A percentile compares a stretch with the other conserved stretches of the same genome.
Evolutionary conservation across 805 yeast species (phyloP).

Genomic region (Hanseniaspora mollemarum): DNA sequence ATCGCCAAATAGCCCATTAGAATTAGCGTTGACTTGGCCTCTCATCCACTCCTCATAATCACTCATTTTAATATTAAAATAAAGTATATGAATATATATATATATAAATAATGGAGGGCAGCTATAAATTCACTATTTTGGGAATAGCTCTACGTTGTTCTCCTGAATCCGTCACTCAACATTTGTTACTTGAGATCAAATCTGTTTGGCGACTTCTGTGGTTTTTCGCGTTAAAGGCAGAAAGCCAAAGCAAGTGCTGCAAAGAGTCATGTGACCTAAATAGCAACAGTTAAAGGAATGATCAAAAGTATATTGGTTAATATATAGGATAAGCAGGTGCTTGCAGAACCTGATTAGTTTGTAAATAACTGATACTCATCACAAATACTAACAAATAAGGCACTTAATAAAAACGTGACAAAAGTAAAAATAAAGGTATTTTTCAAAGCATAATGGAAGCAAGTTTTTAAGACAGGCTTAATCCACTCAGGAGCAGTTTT

Average conservation of each 20-base stretch:
- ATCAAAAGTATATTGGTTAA: too few relatives aligned
- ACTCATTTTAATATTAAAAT: not conserved
- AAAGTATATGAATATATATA: too few relatives aligned
- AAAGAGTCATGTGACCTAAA: too few relatives aligned
- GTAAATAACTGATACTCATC: slow-evolving; percentile 49
- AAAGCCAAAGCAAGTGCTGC: too few relatives aligned
- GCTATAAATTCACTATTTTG: too few relatives aligned
- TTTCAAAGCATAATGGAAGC: slow-evolving; percentile 45
- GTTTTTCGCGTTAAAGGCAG: too few relatives aligned
- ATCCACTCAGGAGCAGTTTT: slow-evolving; percentile 44
- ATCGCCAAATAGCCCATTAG: not conserved
- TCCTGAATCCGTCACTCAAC: too few relatives aligned
- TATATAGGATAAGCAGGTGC: too few relatives aligned
- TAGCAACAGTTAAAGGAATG: too few relatives aligned
- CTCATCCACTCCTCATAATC: not conserved
- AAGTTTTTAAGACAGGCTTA: slow-evolving; percentile 35
- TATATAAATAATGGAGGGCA: not conserved
- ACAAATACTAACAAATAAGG: slow-evolving; percentile 36
- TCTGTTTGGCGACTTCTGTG: too few relatives aligned
- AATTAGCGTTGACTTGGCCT: not conserved
- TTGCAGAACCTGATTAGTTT: slow-evolving; percentile 31
- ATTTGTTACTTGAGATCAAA: too few relatives aligned
- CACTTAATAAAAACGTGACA: slow-evolving; percentile 28
- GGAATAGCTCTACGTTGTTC: too few relatives aligned
- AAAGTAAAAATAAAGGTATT: slow-evolving; percentile 41